Percentiles rank a stretch among this genome's conserved stretches.
These are phyloP conservation scores for Podospora anserina DNA, from an alignment of 495 filamentous ascomycete genomes.

Conservation along the genomic window DNA sequence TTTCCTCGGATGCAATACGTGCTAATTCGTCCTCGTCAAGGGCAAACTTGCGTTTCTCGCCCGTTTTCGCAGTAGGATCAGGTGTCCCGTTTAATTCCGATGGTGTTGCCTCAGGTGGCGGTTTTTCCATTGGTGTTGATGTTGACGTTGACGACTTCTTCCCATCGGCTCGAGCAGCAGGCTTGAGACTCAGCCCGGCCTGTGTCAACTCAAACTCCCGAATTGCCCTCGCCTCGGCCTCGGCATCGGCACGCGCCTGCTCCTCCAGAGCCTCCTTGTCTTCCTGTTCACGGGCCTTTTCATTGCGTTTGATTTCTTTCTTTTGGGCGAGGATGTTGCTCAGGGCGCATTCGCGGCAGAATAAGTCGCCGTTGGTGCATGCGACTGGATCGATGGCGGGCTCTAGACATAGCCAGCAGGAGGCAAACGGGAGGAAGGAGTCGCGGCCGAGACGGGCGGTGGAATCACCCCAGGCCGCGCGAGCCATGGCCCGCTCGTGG, in stretches of 20 bases:
- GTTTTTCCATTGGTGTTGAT: slow-evolving; percentile 14
- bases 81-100: background rate
- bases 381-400: slow-evolving; percentile 77
- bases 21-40: slow-evolving; percentile 77
- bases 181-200: slow-evolving; percentile 64
- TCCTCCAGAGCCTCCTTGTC: slow-evolving; percentile 55
- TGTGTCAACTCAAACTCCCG: slow-evolving; percentile 64
- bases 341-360: slow-evolving; percentile 93
- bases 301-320: slow-evolving; percentile 85
- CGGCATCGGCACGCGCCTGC: slow-evolving; percentile 51
- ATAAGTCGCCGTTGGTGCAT: slow-evolving; percentile 78
- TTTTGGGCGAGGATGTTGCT: slow-evolving; percentile 85
- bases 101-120: slow-evolving; percentile 2
- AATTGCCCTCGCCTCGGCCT: slow-evolving; percentile 55
- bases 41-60: slow-evolving; percentile 75
- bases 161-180: slow-evolving; percentile 34
- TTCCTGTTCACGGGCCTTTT: slow-evolving; percentile 61
- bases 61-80: slow-evolving; percentile 16
- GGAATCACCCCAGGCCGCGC: slow-evolving; percentile 74
- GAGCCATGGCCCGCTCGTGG: slow-evolving; percentile 79
- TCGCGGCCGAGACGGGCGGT: slow-evolving; percentile 86
- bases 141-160: background rate
- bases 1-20: slow-evolving; percentile 66
- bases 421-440: slow-evolving; percentile 88
- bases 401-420: slow-evolving; percentile 84